phyloP scores from a whole-genome alignment of 345 rosid genomes.

The Salix arbutifolia region DNA sequence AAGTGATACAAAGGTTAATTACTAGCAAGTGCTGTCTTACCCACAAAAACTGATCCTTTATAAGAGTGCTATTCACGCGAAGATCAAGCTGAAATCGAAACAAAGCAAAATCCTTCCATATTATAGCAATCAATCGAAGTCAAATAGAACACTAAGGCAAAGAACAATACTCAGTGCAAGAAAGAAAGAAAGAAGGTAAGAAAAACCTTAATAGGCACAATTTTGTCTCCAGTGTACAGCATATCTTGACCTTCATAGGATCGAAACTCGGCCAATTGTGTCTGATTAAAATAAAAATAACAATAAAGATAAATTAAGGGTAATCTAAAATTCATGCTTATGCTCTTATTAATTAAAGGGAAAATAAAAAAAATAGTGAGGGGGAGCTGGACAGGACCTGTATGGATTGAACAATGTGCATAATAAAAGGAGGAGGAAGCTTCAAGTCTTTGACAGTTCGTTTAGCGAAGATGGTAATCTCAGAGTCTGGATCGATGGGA shows the following conservation, averaged over 20 bases:
- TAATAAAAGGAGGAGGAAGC: conserved; percentile 72
- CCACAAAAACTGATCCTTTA: conserved; percentile 93
- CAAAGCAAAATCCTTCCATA: conserved; percentile 4
- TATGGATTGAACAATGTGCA: conserved; percentile 86
- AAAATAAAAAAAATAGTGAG: background rate
- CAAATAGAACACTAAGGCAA: background rate
- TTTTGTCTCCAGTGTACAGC: conserved; percentile 73
- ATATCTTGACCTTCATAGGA: conserved; percentile 93
- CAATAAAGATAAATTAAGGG: background rate
- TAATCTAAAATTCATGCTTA: background rate
- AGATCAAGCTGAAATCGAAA: conserved; percentile 72
- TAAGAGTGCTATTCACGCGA: conserved; percentile 82
- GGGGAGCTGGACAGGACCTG: conserved; percentile 39
- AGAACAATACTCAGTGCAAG: background rate
- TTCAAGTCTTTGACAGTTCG: conserved; percentile 90
- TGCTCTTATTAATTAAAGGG: background rate
- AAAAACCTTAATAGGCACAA: conserved; percentile 86
- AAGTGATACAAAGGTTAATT: background rate
- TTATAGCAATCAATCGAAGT: background rate
- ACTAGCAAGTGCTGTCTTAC: conserved; percentile 25
- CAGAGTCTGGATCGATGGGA: conserved; percentile 88
- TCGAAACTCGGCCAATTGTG: conserved; percentile 78
- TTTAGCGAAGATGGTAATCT: conserved; percentile 73
- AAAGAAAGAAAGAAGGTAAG: conserved; percentile 22
- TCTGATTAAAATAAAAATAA: conserved; percentile 27